Base-by-base conservation (phyloP, 805 yeast genomes). In the Lipomyces spencermartinsiae region DNA sequence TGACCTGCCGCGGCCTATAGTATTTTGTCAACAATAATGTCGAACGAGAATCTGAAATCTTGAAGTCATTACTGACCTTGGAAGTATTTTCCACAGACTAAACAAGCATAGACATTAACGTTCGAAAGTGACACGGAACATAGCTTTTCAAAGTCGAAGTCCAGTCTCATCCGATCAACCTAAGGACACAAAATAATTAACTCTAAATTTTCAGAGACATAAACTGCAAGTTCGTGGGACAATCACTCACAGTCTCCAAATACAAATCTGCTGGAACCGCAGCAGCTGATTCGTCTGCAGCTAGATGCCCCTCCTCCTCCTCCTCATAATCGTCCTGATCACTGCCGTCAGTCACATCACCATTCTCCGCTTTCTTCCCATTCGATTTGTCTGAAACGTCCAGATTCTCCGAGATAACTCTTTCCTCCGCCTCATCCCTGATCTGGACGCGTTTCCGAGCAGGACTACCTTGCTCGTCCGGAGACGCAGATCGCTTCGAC, bases 61-160 rank as follows among this genome's bases (percentile, higher is more conserved):
- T 25, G 56, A 56, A 19, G 56, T n/a, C 12, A 8, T 4, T 29
- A 31, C 59, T 2, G 34, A 66, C 71, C 73, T 72, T 87, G 89
- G 63, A 86, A 83, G 77, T 86, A 91, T 73, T 85, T 87, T 43
- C 93, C 94, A 78, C 97, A 91, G 0, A 83, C 83, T 25, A 91
- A 78, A 74, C 97, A 91, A 39, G 91, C 87, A 73, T 90, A 89
- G 0, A 91, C 84, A 73, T 89, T 89, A 25, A 83, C 79, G 51
- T 81, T 83, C 0, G 91, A 82, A 29, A 90, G 79, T 0, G 92
- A 84, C 0, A 88, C 84, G 56, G 86, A 82, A 76, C 97, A 91
- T 1, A 85, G 77, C 74, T 87, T 87, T 57, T 89, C 92, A 62
- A 84, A 83, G 75, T 90, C 96, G 75, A 91, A 91, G 74, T 91